Percentiles rank a stretch among this genome's conserved stretches.
Conservation (phyloP, 495 filamentous ascomycete species). For the Penicillium riverlandense region DNA sequence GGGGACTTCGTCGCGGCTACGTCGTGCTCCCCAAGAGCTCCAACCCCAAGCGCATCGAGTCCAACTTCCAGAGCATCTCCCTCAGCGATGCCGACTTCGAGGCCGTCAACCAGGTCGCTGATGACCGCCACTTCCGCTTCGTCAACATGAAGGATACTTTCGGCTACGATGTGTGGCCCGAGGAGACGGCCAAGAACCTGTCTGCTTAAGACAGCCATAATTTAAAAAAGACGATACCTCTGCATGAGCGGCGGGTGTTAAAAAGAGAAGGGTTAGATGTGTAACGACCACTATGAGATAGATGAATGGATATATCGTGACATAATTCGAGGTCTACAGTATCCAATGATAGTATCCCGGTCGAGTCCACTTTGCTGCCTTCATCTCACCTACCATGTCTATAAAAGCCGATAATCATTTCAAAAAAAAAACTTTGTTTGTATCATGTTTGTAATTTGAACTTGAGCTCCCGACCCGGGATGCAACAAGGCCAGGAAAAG, state of each 20-base stretch:
- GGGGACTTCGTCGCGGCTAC: conserved; percentile 66
- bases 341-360: not conserved
- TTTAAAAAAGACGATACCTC: not conserved
- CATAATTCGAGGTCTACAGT: not conserved
- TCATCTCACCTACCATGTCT: not conserved
- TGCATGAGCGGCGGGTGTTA: not conserved
- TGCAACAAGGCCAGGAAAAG: no score
- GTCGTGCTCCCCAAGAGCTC: conserved; percentile 66
- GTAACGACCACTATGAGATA: not conserved
- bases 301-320: not conserved
- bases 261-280: not conserved
- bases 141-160: conserved; percentile 77
- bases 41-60: conserved; percentile 55
- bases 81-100: conserved; percentile 48
- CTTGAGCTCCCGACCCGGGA: no score
- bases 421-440: no score
- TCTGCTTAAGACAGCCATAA: conserved; percentile 22
- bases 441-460: no score
- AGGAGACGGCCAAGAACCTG: conserved; percentile 35
- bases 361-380: not conserved
- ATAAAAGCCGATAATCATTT: no score
- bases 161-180: conserved; percentile 45
- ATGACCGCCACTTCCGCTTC: conserved; percentile 58
- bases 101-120: conserved; percentile 53
- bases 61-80: conserved; percentile 58